These are phyloP conservation scores for Penicillium simplicissimum DNA, from an alignment of 495 filamentous ascomycete species.

Conservation along the genomic window DNA sequence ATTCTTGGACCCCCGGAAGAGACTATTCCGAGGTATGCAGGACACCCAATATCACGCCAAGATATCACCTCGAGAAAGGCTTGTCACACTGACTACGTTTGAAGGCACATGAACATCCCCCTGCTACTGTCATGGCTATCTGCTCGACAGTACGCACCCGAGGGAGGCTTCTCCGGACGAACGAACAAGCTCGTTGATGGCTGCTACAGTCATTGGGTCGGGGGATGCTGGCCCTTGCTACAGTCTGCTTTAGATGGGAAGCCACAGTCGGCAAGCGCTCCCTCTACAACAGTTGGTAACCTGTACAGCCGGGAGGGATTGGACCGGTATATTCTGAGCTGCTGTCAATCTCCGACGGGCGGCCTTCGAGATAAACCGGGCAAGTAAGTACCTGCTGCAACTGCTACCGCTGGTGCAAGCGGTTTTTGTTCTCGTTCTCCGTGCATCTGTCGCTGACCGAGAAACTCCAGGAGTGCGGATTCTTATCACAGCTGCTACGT, in stretches of 20 bases:
- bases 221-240: constrained; percentile 87
- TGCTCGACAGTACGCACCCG: constrained; percentile 83
- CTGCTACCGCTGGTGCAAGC: not conserved
- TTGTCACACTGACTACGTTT: constrained; percentile 22
- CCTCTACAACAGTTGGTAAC: constrained; percentile 34
- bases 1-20: constrained; percentile 76
- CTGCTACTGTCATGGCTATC: constrained; percentile 83
- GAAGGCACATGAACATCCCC: constrained; percentile 75
- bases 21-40: constrained; percentile 63
- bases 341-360: constrained; percentile 76
- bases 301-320: constrained; percentile 85
- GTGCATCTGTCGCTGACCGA: constrained; percentile 19
- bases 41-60: not conserved
- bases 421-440: not conserved
- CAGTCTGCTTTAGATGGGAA: constrained; percentile 71
- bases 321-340: constrained; percentile 82
- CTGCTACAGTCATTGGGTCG: constrained; percentile 97
- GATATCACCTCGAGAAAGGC: not conserved
- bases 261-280: constrained; percentile 25
- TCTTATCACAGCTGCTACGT: constrained; percentile 92
- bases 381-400: constrained; percentile 60
- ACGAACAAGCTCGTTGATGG: constrained; percentile 99
- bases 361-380: constrained; percentile 92
- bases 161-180: constrained; percentile 87
- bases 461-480: constrained; percentile 63